Evolutionary conservation across 176 grass and related monocot species (phyloP).

Genomic region (Leersia perrieri): DNA sequence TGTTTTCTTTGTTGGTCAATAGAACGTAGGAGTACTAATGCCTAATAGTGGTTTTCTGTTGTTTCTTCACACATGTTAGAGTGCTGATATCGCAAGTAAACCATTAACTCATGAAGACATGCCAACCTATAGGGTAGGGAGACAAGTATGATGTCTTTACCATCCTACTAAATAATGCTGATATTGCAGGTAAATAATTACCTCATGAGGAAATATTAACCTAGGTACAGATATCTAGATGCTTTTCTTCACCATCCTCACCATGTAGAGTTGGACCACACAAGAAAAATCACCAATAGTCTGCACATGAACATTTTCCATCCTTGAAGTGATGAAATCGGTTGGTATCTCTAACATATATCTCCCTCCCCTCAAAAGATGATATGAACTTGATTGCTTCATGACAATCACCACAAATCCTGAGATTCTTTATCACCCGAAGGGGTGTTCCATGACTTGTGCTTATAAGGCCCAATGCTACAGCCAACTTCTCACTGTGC

Average conservation of each 20-base stretch:
- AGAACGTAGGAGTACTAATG: neutral
- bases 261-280: conserved; percentile 1
- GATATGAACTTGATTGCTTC: conserved; percentile 73
- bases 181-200: neutral
- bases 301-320: conserved; percentile 63
- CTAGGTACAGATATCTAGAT: neutral
- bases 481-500: conserved; percentile 78
- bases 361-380: conserved; percentile 53
- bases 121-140: neutral
- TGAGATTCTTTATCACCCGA: conserved; percentile 75
- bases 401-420: conserved; percentile 70
- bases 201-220: neutral
- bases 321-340: conserved; percentile 70
- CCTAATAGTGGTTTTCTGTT: neutral
- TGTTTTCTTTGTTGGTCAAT: neutral
- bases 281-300: conserved; percentile 53
- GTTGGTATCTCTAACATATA: conserved; percentile 72
- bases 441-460: conserved; percentile 49
- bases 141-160: too few relatives aligned
- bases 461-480: conserved; percentile 63
- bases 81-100: neutral
- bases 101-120: neutral
- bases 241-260: neutral
- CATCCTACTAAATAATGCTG: neutral
- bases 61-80: neutral